Conservation (phyloP, 208 protist species). For the Trypanosoma cruzi region DNA sequence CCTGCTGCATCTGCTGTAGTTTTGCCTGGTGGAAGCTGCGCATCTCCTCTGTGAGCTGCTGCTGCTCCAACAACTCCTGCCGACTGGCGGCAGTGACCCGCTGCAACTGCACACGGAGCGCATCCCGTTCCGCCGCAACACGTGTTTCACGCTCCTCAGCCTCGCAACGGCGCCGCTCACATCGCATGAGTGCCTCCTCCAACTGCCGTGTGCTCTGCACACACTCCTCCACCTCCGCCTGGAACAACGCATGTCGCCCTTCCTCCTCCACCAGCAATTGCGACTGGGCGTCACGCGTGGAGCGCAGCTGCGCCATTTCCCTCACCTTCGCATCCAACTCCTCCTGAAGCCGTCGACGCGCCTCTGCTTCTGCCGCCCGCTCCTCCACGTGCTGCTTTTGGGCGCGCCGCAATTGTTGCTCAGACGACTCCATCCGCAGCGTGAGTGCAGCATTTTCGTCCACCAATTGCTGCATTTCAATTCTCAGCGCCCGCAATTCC, state of each 20-base stretch:
- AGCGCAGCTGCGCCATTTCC: conserved; percentile 3
- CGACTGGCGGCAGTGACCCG: conserved; percentile 28
- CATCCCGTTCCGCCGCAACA: not conserved
- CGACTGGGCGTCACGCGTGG: not conserved
- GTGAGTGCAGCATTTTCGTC: conserved; percentile 8
- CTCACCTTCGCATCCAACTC: not conserved
- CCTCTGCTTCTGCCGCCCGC: not conserved
- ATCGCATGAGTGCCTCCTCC: conserved; percentile 36
- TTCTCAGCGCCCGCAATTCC: conserved; percentile 6
- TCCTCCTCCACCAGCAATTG: not conserved
- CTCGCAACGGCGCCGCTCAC: conserved; percentile 29
- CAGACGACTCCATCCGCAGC: conserved; percentile 7
- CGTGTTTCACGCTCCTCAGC: conserved; percentile 25
- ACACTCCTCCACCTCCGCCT: conserved; percentile 43
- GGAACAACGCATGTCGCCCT: not conserved
- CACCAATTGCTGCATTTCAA: conserved; percentile 19
- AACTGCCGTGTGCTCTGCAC: conserved; percentile 43
- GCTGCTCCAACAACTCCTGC: conserved; percentile 62
- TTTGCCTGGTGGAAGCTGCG: conserved; percentile 23
- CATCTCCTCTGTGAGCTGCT: conserved; percentile 45
- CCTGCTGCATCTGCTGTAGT: conserved; percentile 21
- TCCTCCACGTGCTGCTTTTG: conserved; percentile 12
- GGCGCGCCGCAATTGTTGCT: conserved; percentile 11
- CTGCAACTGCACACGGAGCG: conserved; percentile 24
- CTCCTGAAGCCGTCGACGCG: conserved; percentile 1